Percentiles rank a stretch among this genome's conserved stretches.
Evolutionary conservation across 1,284 basidiomycete species (phyloP).

Genomic region (Lentinus polychrous): DNA sequence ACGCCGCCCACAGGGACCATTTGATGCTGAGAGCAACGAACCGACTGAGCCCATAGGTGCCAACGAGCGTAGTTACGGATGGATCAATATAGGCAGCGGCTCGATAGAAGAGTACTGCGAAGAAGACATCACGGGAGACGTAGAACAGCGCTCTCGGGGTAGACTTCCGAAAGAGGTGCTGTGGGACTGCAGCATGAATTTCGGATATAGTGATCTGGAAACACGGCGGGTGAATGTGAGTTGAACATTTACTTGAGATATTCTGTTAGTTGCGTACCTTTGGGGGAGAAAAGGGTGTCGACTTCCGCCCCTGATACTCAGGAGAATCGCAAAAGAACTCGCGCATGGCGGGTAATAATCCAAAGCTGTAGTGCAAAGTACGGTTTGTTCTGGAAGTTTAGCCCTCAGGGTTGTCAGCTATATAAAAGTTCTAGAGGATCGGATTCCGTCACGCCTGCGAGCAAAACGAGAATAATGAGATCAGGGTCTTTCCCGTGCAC

Average conservation of each 20-base stretch:
- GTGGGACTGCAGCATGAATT: conserved; percentile 42
- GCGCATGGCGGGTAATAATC: neutral
- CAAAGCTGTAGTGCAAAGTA: too few species aligned
- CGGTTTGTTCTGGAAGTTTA: too few species aligned
- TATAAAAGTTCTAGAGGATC: too few species aligned
- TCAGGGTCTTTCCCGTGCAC: too few species aligned
- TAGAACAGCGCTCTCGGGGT: conserved; percentile 57
- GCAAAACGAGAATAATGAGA: too few species aligned
- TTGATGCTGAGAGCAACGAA: conserved; percentile 24
- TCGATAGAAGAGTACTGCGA: conserved; percentile 51
- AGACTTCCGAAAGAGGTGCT: conserved; percentile 65
- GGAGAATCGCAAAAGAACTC: conserved; percentile 32
- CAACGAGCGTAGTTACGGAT: conserved; percentile 20
- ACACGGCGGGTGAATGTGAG: neutral
- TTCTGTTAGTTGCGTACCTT: conserved; percentile 16
- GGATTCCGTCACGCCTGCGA: too few species aligned
- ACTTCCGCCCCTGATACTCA: conserved; percentile 36
- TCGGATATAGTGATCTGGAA: conserved; percentile 34
- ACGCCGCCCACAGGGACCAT: conserved; percentile 51
- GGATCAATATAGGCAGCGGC: conserved; percentile 55
- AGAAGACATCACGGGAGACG: conserved; percentile 46
- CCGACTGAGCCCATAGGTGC: conserved; percentile 27
- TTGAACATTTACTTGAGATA: neutral
- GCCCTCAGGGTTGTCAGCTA: too few species aligned
- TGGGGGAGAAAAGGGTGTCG: conserved; percentile 33